Evolutionary conservation across 768 basidiomycete species (phyloP).

Genomic region (Pulveroboletus sp.): DNA sequence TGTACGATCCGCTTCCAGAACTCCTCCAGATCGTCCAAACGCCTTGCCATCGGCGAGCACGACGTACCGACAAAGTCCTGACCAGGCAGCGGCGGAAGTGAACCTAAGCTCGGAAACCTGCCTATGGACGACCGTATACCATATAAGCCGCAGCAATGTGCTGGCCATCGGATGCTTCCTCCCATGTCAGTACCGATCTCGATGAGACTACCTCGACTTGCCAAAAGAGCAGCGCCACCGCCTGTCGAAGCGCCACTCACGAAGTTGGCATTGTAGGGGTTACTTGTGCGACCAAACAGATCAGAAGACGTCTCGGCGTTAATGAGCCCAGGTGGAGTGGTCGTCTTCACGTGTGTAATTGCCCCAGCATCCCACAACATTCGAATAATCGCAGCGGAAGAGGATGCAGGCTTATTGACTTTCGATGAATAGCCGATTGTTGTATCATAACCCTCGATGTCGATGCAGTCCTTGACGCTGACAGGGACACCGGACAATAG

Average conservation of each 20-base stretch:
- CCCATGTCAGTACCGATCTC: slow-evolving; percentile 49
- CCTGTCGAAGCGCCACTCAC: slow-evolving; percentile 47
- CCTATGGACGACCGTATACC: slow-evolving; percentile 36
- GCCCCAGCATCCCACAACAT: slow-evolving; percentile 41
- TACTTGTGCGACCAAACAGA: slow-evolving; percentile 43
- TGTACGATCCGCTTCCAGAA: slow-evolving; percentile 41
- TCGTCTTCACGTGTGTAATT: slow-evolving; percentile 39
- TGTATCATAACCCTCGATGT: slow-evolving; percentile 43
- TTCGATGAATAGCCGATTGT: slow-evolving; percentile 41
- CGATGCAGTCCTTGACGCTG: slow-evolving; percentile 45
- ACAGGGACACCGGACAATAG: slow-evolving; percentile 45
- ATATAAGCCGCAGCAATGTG: slow-evolving; percentile 45
- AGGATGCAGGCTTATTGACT: slow-evolving; percentile 31
- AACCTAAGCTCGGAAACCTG: slow-evolving; percentile 35
- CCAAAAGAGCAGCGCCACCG: slow-evolving; percentile 47
- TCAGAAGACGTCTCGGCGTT: slow-evolving; percentile 40
- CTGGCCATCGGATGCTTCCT: slow-evolving; percentile 46
- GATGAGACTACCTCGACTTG: slow-evolving; percentile 39
- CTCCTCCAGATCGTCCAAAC: slow-evolving; percentile 37
- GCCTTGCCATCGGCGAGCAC: slow-evolving; percentile 39
- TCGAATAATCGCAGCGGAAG: slow-evolving; percentile 36
- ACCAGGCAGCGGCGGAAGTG: slow-evolving; percentile 32
- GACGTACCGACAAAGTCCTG: slow-evolving; percentile 35
- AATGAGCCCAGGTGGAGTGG: slow-evolving; percentile 40
- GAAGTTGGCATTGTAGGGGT: slow-evolving; percentile 42